Conservation (phyloP, 192 early-diverging fungal species). For the Dimargaris cristalligena region DNA sequence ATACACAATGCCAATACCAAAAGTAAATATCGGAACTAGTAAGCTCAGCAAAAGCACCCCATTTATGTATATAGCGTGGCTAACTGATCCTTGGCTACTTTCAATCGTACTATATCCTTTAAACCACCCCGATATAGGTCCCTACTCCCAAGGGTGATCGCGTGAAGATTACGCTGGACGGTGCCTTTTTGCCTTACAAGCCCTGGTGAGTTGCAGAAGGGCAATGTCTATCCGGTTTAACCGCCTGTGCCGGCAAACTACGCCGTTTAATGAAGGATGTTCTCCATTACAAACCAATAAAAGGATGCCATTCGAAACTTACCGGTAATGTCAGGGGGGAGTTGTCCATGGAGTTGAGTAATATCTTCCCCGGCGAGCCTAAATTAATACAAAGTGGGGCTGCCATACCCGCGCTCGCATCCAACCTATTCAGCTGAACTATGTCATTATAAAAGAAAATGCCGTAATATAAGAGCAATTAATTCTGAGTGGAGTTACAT, state of each 20-base stretch:
- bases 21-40: neutral
- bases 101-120: neutral
- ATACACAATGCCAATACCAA: neutral
- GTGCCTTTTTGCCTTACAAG: neutral
- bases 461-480: no score
- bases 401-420: no score
- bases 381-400: no score
- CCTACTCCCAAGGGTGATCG: neutral
- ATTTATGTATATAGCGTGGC: neutral
- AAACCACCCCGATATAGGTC: neutral
- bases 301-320: neutral
- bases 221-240: neutral
- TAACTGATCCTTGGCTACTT: neutral
- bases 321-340: neutral
- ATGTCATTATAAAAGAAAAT: no score
- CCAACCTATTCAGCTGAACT: no score
- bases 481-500: no score
- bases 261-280: neutral
- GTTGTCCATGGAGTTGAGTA: neutral
- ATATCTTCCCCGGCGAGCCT: no score
- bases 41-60: neutral
- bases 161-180: neutral
- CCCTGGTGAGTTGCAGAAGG: neutral
- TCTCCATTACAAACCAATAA: neutral
- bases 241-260: neutral